These are phyloP conservation scores for Funneliformis geosporum DNA, from an alignment of 192 early-diverging fungal genomes.

Conservation along the genomic window DNA sequence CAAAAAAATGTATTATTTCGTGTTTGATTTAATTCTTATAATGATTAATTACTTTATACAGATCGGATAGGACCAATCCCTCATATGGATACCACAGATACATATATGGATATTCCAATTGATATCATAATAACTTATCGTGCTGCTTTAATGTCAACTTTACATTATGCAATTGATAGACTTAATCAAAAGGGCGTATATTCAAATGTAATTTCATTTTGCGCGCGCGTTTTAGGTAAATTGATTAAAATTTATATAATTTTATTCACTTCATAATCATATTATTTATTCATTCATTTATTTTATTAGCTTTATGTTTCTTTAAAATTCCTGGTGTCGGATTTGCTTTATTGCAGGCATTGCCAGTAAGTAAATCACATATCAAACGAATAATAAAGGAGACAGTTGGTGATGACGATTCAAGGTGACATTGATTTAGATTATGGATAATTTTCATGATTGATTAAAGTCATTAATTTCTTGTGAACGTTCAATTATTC, in stretches of 20 bases:
- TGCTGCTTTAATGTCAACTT: constrained; percentile 16
- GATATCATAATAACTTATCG: constrained; percentile 22
- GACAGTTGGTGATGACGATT: constrained; percentile 32
- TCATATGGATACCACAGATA: not conserved
- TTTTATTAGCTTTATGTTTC: constrained; percentile 43
- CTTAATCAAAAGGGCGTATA: constrained; percentile 40
- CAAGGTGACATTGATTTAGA: not conserved
- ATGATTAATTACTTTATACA: not conserved
- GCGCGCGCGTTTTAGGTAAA: constrained; percentile 50
- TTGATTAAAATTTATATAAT: not conserved
- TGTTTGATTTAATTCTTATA: not conserved
- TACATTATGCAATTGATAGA: constrained; percentile 23
- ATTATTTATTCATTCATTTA: constrained; percentile 22
- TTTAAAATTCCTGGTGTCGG: constrained; percentile 53
- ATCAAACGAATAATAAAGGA: constrained; percentile 44
- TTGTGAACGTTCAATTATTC: not conserved
- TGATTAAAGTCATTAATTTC: not conserved
- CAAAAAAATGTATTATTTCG: not conserved
- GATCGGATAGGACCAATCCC: constrained; percentile 16
- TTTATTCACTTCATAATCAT: not conserved
- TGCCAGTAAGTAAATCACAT: constrained; percentile 45
- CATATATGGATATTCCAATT: constrained; percentile 9
- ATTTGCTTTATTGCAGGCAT: constrained; percentile 43
- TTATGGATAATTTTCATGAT: not conserved
- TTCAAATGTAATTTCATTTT: constrained; percentile 53